Conservation (phyloP, 2,329 filamentous ascomycete genomes). For the Didymella keratinophila region DNA sequence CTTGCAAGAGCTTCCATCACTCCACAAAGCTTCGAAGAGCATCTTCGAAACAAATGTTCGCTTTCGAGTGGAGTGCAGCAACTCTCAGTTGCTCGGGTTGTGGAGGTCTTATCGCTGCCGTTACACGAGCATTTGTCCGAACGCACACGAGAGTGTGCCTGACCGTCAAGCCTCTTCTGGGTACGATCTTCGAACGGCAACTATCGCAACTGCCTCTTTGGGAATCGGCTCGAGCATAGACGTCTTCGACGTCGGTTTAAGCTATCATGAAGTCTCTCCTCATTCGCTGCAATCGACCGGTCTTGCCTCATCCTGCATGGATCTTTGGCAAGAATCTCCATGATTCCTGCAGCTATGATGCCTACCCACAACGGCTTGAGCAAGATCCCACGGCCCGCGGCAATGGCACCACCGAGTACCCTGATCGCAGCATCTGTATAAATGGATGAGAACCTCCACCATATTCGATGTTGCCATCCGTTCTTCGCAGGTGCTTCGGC, state of each 20-base stretch:
- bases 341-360: constrained; percentile 30
- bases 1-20: constrained; percentile 17
- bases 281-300: constrained; percentile 24
- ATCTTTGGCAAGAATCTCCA: constrained; percentile 11
- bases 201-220: constrained; percentile 22
- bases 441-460: constrained; percentile 13
- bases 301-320: constrained; percentile 25
- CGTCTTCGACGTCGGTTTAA: constrained; percentile 17
- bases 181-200: constrained; percentile 14
- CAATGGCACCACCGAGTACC: constrained; percentile 3
- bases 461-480: constrained; percentile 1
- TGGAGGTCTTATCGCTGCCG: neutral
- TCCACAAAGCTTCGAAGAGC: constrained; percentile 12
- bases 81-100: neutral
- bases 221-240: constrained; percentile 19
- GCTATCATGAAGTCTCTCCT: constrained; percentile 14
- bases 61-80: neutral
- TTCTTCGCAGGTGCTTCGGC: constrained; percentile 12
- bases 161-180: neutral
- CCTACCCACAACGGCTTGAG: constrained; percentile 19
- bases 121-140: too few relatives aligned
- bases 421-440: constrained; percentile 18
- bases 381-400: constrained; percentile 18
- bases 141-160: neutral
- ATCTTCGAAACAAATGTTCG: neutral